A percentile compares a stretch with the other conserved stretches of the same genome.
Conservation (phyloP, 441 rosid genomes). For the Arabidopsis lyrata region DNA sequence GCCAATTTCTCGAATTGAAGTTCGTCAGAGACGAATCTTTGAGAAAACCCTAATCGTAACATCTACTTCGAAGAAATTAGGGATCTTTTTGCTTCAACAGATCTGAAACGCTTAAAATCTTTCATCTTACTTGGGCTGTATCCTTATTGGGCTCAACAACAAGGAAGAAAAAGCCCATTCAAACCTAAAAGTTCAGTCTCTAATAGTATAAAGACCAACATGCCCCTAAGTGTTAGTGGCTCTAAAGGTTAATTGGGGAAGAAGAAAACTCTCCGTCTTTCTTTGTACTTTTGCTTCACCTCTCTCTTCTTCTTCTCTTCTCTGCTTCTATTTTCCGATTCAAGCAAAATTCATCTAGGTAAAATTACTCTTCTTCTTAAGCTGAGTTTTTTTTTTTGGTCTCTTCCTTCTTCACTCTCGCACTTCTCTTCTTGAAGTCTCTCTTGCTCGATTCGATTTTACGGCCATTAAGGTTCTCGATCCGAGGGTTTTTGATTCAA, state of each 20-base stretch:
- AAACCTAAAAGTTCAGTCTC: background rate
- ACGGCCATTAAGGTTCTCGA: conserved; percentile 2
- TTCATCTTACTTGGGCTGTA: no score
- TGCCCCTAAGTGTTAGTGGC: background rate
- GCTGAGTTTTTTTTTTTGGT: background rate
- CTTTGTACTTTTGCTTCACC: conserved; percentile 16
- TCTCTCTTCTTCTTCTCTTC: conserved; percentile 3
- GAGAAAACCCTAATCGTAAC: no score
- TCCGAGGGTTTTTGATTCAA: conserved; percentile 21
- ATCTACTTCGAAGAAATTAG: no score
- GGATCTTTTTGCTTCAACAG: no score
- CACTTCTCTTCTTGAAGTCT: background rate
- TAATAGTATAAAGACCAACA: background rate
- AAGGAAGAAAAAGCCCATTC: conserved; percentile 22
- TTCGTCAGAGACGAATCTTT: no score
- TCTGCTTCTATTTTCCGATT: conserved; percentile 6
- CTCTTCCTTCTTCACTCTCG: background rate
- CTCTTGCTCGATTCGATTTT: conserved; percentile 5
- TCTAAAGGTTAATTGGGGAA: conserved; percentile 43
- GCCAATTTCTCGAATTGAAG: no score
- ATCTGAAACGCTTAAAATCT: no score
- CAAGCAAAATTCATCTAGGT: conserved; percentile 29
- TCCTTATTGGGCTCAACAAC: background rate
- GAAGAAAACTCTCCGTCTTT: conserved; percentile 34
- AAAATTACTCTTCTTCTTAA: conserved; percentile 6